phyloP scores from a whole-genome alignment of 148 eudicot genomes.

The Chenopodium formosanum region DNA sequence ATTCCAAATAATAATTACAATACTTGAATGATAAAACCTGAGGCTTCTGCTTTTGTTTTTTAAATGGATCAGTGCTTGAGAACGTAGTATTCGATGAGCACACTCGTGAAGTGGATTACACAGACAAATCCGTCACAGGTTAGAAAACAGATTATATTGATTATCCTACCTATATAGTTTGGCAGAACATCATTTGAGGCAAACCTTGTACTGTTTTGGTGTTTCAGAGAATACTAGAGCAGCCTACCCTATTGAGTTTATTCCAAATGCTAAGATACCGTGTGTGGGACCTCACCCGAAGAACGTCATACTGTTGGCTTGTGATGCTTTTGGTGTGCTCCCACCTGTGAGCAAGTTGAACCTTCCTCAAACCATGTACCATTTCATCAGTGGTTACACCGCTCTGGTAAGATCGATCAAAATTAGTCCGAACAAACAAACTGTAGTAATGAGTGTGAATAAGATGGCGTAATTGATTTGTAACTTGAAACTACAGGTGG shows the following conservation, averaged over 20 bases:
- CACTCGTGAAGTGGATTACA: constrained; percentile 82
- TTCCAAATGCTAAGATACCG: constrained; percentile 81
- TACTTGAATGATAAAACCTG: background rate
- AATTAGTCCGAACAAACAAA: background rate
- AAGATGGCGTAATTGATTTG: background rate
- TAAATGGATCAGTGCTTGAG: constrained; percentile 57
- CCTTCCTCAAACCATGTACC: constrained; percentile 92
- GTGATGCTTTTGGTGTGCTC: constrained; percentile 87
- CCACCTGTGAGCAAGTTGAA: constrained; percentile 87
- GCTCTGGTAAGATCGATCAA: constrained; percentile 47
- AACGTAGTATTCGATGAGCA: constrained; percentile 94
- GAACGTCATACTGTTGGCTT: constrained; percentile 74
- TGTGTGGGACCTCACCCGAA: constrained; percentile 85
- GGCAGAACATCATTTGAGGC: background rate
- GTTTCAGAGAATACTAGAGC: constrained; percentile 77
- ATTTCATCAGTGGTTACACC: constrained; percentile 94
- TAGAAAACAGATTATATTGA: background rate
- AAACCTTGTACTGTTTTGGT: background rate
- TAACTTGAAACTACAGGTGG: constrained; percentile 41
- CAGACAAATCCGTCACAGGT: constrained; percentile 89
- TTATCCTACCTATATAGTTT: too few relatives aligned
- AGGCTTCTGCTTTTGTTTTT: background rate
- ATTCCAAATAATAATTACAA: background rate
- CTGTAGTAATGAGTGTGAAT: background rate
- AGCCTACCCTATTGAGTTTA: constrained; percentile 86